These are phyloP conservation scores for Dictyostelium capitatum DNA, from an alignment of 78 protist species.

Conservation along the genomic window DNA sequence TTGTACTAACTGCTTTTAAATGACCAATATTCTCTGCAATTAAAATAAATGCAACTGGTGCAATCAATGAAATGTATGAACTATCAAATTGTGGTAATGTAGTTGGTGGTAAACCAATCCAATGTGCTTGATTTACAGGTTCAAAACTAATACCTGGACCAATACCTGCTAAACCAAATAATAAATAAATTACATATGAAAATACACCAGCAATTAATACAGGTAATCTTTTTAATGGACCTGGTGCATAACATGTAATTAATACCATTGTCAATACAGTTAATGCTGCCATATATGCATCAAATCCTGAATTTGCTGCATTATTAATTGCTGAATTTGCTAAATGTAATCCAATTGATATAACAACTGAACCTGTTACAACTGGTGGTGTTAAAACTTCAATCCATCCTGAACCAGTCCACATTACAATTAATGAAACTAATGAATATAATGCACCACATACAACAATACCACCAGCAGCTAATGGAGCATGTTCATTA, in stretches of 20 bases:
- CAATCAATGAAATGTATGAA: slow-evolving; percentile 20
- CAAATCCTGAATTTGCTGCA: neutral
- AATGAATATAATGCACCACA: slow-evolving; percentile 15
- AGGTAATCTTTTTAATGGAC: slow-evolving; percentile 35
- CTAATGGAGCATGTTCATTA: neutral
- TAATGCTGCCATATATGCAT: slow-evolving; percentile 18
- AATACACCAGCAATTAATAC: slow-evolving; percentile 28
- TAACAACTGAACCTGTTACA: slow-evolving; percentile 31
- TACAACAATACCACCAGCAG: slow-evolving; percentile 16
- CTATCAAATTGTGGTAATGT: neutral
- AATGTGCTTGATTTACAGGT: neutral
- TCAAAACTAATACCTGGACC: slow-evolving; percentile 47
- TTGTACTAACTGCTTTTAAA: slow-evolving; percentile 44
- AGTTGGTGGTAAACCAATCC: slow-evolving; percentile 40
- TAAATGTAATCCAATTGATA: slow-evolving; percentile 20
- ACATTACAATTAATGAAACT: slow-evolving; percentile 17
- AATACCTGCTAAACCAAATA: slow-evolving; percentile 10
- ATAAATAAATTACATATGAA: neutral
- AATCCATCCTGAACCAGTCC: slow-evolving; percentile 1
- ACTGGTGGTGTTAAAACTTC: slow-evolving; percentile 38
- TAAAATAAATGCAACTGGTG: slow-evolving; percentile 47
- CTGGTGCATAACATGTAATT: slow-evolving; percentile 27
- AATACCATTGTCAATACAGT: neutral
- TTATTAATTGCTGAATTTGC: neutral
- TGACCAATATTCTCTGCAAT: slow-evolving; percentile 57